These are phyloP conservation scores for Fusarium poae DNA, from an alignment of 2,329 filamentous ascomycete genomes.

Conservation along the genomic window DNA sequence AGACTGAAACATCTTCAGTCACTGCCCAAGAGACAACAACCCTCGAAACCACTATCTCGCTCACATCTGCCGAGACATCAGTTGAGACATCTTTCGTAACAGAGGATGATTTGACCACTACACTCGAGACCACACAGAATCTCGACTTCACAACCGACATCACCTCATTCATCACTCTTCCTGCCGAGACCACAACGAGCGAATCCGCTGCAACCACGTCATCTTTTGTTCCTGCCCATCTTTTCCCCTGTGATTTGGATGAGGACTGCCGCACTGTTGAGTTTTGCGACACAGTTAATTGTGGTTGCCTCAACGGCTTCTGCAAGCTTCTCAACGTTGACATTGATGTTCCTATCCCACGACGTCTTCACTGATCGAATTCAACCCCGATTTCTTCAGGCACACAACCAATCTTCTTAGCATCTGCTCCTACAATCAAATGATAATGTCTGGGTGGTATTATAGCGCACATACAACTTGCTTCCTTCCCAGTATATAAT, in stretches of 20 bases:
- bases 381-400: background rate
- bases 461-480: background rate
- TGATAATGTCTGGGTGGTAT: background rate
- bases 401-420: background rate
- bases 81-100: background rate
- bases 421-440: background rate
- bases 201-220: background rate
- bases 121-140: background rate
- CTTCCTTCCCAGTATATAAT: background rate
- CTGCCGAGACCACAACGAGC: background rate
- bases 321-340: background rate
- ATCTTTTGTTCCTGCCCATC: background rate
- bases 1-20: background rate
- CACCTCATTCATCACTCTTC: slow-evolving; percentile 5
- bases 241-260: background rate
- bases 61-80: slow-evolving; percentile 6
- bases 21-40: background rate
- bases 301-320: background rate
- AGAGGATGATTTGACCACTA: slow-evolving; percentile 1
- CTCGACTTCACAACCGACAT: slow-evolving; percentile 2
- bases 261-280: background rate
- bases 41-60: background rate
- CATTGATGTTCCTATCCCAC: background rate
- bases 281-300: background rate
- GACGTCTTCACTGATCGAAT: background rate